Evolutionary conservation across 495 filamentous ascomycete species (phyloP).

Genomic region (Tuber calosporum): DNA sequence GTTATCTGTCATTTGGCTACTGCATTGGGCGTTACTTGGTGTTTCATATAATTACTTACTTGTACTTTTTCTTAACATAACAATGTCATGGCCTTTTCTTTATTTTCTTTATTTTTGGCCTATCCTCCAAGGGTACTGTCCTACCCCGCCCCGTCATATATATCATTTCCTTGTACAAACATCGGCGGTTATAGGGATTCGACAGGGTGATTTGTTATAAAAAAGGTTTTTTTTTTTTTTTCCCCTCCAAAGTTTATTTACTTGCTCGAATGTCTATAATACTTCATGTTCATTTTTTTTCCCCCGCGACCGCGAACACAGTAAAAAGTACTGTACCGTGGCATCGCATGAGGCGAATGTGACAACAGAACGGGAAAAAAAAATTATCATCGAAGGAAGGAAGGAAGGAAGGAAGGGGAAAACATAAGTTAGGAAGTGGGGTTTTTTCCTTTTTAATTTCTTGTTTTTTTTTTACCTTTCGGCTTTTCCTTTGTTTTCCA

Average conservation of each 20-base stretch:
- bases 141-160: neutral
- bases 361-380: neutral
- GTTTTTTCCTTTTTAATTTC: too few species aligned
- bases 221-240: neutral
- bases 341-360: neutral
- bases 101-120: neutral
- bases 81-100: conserved; percentile 3
- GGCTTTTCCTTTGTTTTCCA: neutral
- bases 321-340: neutral
- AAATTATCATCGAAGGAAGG: neutral
- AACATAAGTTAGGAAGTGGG: too few species aligned
- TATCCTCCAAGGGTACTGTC: neutral
- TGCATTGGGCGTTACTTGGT: conserved; percentile 38
- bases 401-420: neutral
- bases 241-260: neutral
- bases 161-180: neutral
- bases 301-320: neutral
- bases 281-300: neutral
- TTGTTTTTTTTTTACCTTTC: too few species aligned
- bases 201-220: neutral
- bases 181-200: neutral
- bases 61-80: conserved; percentile 22
- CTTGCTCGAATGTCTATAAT: neutral
- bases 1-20: conserved; percentile 26
- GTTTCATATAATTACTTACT: conserved; percentile 21